These are phyloP conservation scores for Cyathus striatus DNA, from an alignment of 768 basidiomycete species.

Conservation along the genomic window DNA sequence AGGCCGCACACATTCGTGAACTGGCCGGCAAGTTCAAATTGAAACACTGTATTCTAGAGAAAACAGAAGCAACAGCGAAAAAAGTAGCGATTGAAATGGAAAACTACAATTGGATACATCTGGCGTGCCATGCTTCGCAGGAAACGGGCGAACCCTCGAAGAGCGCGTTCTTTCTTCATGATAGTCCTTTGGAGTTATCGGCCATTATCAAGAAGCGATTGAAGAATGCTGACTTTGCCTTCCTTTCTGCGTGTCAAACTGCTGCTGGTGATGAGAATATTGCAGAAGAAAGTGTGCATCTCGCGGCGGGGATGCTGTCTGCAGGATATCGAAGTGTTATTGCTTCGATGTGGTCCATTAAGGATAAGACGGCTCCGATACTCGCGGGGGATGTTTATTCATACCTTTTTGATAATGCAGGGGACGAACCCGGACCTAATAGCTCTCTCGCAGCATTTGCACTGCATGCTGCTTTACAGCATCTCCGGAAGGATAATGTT, in stretches of 20 bases:
- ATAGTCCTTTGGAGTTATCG: constrained; percentile 9
- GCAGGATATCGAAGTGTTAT: constrained; percentile 23
- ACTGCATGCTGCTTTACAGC: constrained; percentile 9
- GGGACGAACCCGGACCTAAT: constrained; percentile 1
- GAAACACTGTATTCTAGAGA: neutral
- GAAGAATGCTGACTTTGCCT: constrained; percentile 20
- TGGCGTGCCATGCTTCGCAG: constrained; percentile 27
- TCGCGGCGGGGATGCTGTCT: constrained; percentile 33
- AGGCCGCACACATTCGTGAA: neutral
- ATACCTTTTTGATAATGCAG: constrained; percentile 5
- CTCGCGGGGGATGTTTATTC: constrained; percentile 22
- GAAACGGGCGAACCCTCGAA: constrained; percentile 18
- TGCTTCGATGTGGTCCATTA: constrained; percentile 34
- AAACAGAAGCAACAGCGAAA: neutral
- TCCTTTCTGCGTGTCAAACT: constrained; percentile 37
- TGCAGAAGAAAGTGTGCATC: constrained; percentile 30
- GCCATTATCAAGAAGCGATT: constrained; percentile 6
- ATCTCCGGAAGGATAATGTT: constrained; percentile 7
- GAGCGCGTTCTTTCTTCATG: constrained; percentile 14
- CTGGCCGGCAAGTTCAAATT: neutral
- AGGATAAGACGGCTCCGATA: constrained; percentile 21
- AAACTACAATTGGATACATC: constrained; percentile 15
- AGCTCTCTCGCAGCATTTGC: constrained; percentile 9
- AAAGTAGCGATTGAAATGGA: neutral
- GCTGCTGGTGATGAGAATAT: constrained; percentile 19